Conservation (phyloP, 148 eudicot genomes). For the Camellia granthamiana region DNA sequence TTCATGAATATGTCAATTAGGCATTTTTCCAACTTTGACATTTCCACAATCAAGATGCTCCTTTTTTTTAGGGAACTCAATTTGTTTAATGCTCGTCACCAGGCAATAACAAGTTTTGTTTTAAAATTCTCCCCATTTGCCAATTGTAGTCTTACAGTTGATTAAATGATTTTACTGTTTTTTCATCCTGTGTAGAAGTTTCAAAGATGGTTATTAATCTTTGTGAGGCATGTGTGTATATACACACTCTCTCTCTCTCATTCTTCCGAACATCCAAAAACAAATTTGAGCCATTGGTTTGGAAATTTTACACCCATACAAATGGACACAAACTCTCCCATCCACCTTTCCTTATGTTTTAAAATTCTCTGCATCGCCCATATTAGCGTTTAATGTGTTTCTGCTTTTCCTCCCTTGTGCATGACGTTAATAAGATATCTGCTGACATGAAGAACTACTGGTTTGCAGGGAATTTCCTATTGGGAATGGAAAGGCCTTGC, state of each 20-base stretch:
- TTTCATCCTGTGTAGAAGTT: not conserved
- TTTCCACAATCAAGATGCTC: not conserved
- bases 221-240: not conserved
- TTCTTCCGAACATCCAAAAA: no score
- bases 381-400: not conserved
- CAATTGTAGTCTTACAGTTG: not conserved
- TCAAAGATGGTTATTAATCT: not conserved
- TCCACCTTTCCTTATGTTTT: not conserved
- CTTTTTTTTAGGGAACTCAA: not conserved
- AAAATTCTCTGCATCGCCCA: not conserved
- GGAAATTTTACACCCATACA: no score
- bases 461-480: slow-evolving; percentile 69
- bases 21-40: not conserved
- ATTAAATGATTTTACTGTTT: not conserved
- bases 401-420: not conserved
- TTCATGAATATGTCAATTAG: not conserved
- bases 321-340: no score
- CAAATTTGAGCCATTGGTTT: no score
- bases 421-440: not conserved
- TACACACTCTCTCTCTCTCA: not conserved
- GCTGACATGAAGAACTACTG: not conserved
- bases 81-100: not conserved
- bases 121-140: not conserved
- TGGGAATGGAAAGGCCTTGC: slow-evolving; percentile 59
- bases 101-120: not conserved